A percentile compares a stretch with the other conserved stretches of the same genome.
Conservation (phyloP, 2,329 filamentous ascomycete species). For the Cladosporium velox region DNA sequence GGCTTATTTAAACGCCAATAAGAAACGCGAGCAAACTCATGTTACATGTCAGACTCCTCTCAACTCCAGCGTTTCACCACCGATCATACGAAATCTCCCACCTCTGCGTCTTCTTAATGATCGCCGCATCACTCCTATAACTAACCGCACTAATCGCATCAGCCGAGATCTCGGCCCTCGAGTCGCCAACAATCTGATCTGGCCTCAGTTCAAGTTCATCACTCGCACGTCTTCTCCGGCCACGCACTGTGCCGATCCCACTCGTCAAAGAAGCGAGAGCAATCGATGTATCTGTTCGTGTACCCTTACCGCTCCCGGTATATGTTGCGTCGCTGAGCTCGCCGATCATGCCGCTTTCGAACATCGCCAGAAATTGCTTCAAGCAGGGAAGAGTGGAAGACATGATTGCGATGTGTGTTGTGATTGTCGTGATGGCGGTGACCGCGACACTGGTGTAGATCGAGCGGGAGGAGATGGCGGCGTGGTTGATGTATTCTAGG, state of each 20-base stretch:
- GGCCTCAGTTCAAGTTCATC: constrained; percentile 3
- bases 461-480: constrained; percentile 5
- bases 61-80: background rate
- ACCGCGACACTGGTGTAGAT: constrained; percentile 25
- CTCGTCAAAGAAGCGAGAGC: constrained; percentile 13
- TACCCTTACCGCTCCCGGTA: constrained; percentile 11
- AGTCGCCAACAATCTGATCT: background rate
- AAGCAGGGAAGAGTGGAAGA: constrained; percentile 34
- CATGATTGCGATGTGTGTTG: constrained; percentile 33
- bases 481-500: constrained; percentile 14
- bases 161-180: constrained; percentile 3
- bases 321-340: constrained; percentile 13
- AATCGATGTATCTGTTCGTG: constrained; percentile 7
- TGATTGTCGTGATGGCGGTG: constrained; percentile 29
- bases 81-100: constrained; percentile 13
- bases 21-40: too few species aligned
- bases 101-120: constrained; percentile 19
- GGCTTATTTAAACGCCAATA: too few species aligned
- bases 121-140: constrained; percentile 3
- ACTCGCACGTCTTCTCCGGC: background rate
- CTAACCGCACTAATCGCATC: constrained; percentile 10
- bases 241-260: background rate
- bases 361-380: constrained; percentile 34
- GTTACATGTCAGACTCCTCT: too few species aligned
- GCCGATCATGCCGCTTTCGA: constrained; percentile 22